phyloP scores from a whole-genome alignment of 495 filamentous ascomycete genomes.

The Xylaria palmicola region DNA sequence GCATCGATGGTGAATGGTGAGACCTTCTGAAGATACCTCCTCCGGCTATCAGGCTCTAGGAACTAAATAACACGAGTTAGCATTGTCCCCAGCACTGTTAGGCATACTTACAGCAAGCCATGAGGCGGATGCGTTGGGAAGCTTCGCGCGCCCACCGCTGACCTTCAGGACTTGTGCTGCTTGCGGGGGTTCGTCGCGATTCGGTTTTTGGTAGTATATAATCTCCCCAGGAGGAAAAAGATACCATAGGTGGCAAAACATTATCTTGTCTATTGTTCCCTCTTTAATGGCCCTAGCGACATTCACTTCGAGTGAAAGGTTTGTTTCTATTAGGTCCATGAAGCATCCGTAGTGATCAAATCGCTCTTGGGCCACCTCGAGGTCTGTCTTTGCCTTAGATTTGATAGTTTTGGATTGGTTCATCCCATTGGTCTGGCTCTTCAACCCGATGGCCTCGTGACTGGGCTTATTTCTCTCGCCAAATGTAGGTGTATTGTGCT shows the following conservation, averaged over 20 bases:
- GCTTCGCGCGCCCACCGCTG: constrained; percentile 8
- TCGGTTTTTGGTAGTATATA: constrained; percentile 7
- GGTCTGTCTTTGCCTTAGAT: background rate
- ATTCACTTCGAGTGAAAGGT: constrained; percentile 1
- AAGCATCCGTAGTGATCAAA: constrained; percentile 9
- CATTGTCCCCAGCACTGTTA: background rate
- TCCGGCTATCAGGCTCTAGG: background rate
- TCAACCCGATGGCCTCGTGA: background rate
- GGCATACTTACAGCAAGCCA: background rate
- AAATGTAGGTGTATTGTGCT: background rate
- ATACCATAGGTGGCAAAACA: constrained; percentile 14
- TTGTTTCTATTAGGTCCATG: constrained; percentile 12
- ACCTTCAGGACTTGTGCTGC: constrained; percentile 9
- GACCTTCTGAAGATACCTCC: background rate
- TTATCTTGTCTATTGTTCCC: background rate
- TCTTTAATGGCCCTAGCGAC: background rate
- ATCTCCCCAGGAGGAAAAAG: constrained; percentile 11
- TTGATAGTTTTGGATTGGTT: background rate
- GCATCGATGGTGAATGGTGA: constrained; percentile 13
- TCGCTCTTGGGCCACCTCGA: background rate
- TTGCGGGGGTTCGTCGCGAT: constrained; percentile 7
- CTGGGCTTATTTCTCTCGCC: background rate
- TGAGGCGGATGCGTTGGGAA: background rate
- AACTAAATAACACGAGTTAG: background rate
- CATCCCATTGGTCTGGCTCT: background rate